phyloP scores from a whole-genome alignment of 495 filamentous ascomycete genomes.

The Articulospora tetracladia region DNA sequence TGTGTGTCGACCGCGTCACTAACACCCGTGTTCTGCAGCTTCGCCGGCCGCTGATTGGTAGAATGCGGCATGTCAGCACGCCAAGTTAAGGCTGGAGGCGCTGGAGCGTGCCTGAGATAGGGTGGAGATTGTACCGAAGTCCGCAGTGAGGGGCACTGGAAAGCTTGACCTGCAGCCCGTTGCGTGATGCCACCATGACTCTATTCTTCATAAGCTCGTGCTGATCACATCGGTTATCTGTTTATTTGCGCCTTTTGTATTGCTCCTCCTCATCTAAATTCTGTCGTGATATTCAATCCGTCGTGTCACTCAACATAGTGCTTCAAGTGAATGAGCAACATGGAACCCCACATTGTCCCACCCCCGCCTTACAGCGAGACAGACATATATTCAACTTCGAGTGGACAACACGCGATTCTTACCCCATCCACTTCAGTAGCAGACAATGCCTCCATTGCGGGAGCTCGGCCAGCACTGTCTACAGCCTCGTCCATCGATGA shows the following conservation, averaged over 20 bases:
- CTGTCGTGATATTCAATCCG: too few relatives aligned
- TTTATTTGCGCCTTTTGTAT: too few relatives aligned
- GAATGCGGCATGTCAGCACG: background rate
- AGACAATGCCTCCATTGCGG: constrained; percentile 8
- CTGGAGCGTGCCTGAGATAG: background rate
- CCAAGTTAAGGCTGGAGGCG: background rate
- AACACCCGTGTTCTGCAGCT: background rate
- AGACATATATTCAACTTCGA: constrained; percentile 40
- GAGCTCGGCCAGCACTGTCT: background rate
- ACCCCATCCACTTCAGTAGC: constrained; percentile 10
- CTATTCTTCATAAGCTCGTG: background rate
- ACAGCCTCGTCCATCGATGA: constrained; percentile 33
- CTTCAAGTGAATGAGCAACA: background rate
- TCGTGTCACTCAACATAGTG: background rate
- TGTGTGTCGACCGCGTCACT: background rate
- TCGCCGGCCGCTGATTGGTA: background rate
- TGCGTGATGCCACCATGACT: background rate
- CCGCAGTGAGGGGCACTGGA: background rate
- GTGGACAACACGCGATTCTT: background rate
- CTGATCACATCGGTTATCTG: background rate
- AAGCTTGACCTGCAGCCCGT: background rate
- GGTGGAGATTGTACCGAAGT: background rate
- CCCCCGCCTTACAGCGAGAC: constrained; percentile 48
- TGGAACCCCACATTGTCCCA: constrained; percentile 19
- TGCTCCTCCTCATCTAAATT: too few relatives aligned